A percentile compares a stretch with the other conserved stretches of the same genome.
Evolutionary conservation across 208 protist species (phyloP).

Genomic region (Balamuthia mandrillaris): DNA sequence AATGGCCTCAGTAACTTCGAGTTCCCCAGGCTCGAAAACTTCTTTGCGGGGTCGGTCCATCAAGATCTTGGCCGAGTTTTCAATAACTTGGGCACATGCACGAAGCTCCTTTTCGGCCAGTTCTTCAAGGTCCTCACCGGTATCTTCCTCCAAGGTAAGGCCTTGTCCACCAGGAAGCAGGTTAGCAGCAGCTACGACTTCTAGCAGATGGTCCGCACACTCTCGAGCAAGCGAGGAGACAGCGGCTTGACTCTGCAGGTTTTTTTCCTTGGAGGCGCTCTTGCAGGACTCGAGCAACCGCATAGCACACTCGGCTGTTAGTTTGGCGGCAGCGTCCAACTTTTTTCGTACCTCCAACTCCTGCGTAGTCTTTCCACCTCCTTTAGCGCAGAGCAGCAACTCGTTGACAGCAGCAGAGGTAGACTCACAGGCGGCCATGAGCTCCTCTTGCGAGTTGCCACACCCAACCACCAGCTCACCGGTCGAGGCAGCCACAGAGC

Average conservation of each 20-base stretch:
- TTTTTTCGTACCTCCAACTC: not conserved
- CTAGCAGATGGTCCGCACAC: constrained; percentile 21
- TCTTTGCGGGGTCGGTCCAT: not conserved
- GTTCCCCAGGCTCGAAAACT: not conserved
- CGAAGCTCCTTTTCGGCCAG: constrained; percentile 12
- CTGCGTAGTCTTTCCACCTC: not conserved
- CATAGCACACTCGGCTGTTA: not conserved
- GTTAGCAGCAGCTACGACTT: constrained; percentile 24
- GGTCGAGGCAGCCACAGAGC: not conserved
- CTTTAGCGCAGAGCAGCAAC: not conserved
- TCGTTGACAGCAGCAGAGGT: not conserved
- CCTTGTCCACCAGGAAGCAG: constrained; percentile 36
- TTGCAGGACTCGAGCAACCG: constrained; percentile 8
- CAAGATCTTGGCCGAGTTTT: not conserved
- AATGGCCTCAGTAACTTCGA: constrained; percentile 7
- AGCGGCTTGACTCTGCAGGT: not conserved
- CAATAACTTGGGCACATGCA: constrained; percentile 1
- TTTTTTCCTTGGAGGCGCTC: constrained; percentile 13
- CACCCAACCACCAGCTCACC: constrained; percentile 30
- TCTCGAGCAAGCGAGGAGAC: constrained; percentile 15
- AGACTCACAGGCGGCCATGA: not conserved
- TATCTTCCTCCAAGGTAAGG: constrained; percentile 23
- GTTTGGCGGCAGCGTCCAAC: not conserved
- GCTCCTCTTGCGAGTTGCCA: constrained; percentile 4
- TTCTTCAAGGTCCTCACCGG: constrained; percentile 25